Evolutionary conservation across 2,329 filamentous ascomycete species (phyloP).

Genomic region (Cercospora sojina): DNA sequence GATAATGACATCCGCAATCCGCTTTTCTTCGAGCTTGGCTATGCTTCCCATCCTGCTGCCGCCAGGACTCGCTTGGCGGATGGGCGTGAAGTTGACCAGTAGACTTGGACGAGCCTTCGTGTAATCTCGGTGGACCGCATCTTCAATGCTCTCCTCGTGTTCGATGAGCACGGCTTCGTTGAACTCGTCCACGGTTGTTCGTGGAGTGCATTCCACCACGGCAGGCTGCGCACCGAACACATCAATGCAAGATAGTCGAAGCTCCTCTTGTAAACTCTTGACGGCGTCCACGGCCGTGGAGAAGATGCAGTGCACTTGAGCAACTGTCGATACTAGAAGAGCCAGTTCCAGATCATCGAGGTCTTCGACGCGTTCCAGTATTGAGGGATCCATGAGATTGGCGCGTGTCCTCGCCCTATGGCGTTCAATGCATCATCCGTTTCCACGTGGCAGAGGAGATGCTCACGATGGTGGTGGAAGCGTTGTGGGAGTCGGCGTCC

Average conservation of each 20-base stretch:
- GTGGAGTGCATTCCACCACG: conserved; percentile 68
- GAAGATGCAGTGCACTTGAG: conserved; percentile 84
- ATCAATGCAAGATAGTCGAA: conserved; percentile 64
- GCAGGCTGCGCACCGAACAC: conserved; percentile 71
- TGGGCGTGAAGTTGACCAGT: conserved; percentile 20
- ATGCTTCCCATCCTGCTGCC: conserved; percentile 25
- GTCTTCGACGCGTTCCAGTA: conserved; percentile 62
- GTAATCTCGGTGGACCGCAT: conserved; percentile 7
- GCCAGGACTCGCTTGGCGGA: conserved; percentile 19
- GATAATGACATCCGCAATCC: conserved; percentile 79
- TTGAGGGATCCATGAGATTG: conserved; percentile 3
- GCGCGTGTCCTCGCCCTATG: neutral
- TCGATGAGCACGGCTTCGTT: conserved; percentile 64
- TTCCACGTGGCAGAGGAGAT: neutral
- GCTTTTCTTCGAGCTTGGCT: conserved; percentile 47
- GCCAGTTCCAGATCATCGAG: conserved; percentile 88
- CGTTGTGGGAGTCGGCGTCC: neutral
- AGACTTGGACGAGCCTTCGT: conserved; percentile 11
- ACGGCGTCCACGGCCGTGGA: conserved; percentile 60
- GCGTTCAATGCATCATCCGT: neutral
- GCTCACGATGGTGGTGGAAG: neutral
- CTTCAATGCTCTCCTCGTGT: conserved; percentile 27
- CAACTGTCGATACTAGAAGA: conserved; percentile 74
- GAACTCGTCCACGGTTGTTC: conserved; percentile 80
- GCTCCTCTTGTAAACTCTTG: conserved; percentile 29